These are phyloP conservation scores for Ensete glaucum DNA, from an alignment of 176 grass and related monocot genomes.

Conservation along the genomic window DNA sequence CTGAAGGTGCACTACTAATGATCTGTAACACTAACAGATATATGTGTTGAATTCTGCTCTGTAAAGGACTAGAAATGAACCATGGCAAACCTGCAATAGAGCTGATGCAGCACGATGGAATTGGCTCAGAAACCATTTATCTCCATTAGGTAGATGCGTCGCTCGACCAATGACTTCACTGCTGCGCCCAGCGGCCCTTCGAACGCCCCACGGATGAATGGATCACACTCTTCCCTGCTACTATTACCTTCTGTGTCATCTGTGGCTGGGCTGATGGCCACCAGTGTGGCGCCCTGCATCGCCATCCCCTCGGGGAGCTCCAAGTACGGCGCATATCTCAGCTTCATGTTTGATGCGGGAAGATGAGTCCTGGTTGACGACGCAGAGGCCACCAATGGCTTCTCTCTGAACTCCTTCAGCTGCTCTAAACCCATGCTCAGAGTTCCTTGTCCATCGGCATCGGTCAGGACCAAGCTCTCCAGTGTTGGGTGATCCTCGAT, in stretches of 20 bases:
- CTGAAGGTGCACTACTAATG: no score
- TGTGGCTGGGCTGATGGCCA: background rate
- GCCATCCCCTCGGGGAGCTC: conserved; percentile 5
- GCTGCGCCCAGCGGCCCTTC: background rate
- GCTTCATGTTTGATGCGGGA: background rate
- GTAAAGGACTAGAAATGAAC: background rate
- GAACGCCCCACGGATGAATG: background rate
- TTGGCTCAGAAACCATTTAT: conserved; percentile 1
- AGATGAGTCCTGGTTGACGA: background rate
- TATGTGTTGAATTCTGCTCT: no score
- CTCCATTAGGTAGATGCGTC: conserved; percentile 1
- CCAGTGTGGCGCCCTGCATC: conserved; percentile 7
- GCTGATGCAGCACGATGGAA: background rate
- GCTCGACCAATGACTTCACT: background rate
- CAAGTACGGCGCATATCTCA: conserved; percentile 12
- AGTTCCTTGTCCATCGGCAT: conserved; percentile 5
- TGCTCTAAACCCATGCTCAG: conserved; percentile 1
- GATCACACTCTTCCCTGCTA: background rate
- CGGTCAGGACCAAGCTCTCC: background rate
- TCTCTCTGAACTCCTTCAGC: conserved; percentile 11
- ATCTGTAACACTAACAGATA: no score
- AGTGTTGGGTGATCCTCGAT: conserved; percentile 4
- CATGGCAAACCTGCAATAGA: background rate
- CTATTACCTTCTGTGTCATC: background rate
- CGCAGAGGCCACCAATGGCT: conserved; percentile 6